These are phyloP conservation scores for Teratosphaeriaceae sp. DNA, from an alignment of 2,329 filamentous ascomycete species.

Conservation along the genomic window DNA sequence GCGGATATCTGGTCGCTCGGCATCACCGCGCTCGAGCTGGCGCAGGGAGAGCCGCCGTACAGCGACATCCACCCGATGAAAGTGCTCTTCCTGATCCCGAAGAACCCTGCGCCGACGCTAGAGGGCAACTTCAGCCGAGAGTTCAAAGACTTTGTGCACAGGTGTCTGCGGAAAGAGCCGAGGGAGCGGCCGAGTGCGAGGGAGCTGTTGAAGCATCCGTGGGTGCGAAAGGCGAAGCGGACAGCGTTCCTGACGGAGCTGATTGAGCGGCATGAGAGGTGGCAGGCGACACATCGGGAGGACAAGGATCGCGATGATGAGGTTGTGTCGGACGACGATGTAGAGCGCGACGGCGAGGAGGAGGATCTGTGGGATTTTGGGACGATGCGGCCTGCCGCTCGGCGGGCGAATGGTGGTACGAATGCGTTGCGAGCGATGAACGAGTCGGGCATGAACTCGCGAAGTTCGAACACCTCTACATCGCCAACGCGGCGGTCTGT, in stretches of 20 bases:
- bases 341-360: conserved; percentile 46
- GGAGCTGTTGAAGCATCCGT: conserved; percentile 82
- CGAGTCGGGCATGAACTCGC: conserved; percentile 71
- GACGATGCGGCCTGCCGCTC: conserved; percentile 73
- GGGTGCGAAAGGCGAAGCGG: conserved; percentile 86
- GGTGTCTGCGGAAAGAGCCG: conserved; percentile 83
- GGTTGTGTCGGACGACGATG: conserved; percentile 41
- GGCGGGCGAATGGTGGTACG: conserved; percentile 48
- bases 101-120: conserved; percentile 78
- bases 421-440: conserved; percentile 66
- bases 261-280: conserved; percentile 83
- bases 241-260: conserved; percentile 95
- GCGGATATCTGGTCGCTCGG: conserved; percentile 97
- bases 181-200: conserved; percentile 79
- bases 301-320: conserved; percentile 58
- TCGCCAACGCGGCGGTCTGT: conserved; percentile 28
- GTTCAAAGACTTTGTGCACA: conserved; percentile 46
- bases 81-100: conserved; percentile 91
- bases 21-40: conserved; percentile 87
- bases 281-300: conserved; percentile 73
- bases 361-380: conserved; percentile 99
- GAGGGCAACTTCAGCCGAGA: conserved; percentile 41
- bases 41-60: conserved; percentile 87
- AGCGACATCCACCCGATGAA: conserved; percentile 99
- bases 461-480: conserved; percentile 41